Evolutionary conservation across 306 rosid genomes (phyloP).

Genomic region (Comarum palustre): DNA sequence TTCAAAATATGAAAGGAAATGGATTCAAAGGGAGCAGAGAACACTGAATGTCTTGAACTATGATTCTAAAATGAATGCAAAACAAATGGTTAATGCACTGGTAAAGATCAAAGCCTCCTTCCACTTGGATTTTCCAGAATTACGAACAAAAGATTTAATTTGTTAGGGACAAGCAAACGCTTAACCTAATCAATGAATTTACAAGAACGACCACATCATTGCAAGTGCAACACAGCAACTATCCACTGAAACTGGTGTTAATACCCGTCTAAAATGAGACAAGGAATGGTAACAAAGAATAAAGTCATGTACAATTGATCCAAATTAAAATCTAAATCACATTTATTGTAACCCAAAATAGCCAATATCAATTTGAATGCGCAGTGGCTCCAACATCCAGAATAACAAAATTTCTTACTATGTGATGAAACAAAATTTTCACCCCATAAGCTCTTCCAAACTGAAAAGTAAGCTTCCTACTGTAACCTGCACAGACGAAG

Average conservation of each 20-base stretch:
- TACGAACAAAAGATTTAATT: not conserved
- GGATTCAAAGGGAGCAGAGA: not conserved
- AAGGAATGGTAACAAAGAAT: conserved; percentile 9
- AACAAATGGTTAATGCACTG: not conserved
- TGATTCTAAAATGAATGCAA: not conserved
- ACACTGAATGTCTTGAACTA: not conserved
- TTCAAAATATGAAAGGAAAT: not conserved
- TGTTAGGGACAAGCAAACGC: not conserved
- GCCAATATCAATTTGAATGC: conserved; percentile 29
- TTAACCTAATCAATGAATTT: not conserved
- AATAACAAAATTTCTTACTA: conserved; percentile 50
- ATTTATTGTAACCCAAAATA: conserved; percentile 34
- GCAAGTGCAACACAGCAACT: not conserved
- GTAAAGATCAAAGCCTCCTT: not conserved
- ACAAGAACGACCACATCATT: not conserved
- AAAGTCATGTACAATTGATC: conserved; percentile 57
- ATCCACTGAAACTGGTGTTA: not conserved
- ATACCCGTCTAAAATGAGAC: conserved; percentile 18
- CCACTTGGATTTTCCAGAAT: not conserved
- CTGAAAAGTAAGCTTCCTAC: conserved; percentile 21
- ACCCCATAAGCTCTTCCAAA: conserved; percentile 37
- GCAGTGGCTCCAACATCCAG: conserved; percentile 39
- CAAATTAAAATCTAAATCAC: conserved; percentile 49
- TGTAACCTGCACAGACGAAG: conserved; percentile 39
- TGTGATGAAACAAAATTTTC: conserved; percentile 44